Base-by-base conservation (phyloP, 192 early-diverging fungal genomes). In the Coemansia sp. region DNA sequence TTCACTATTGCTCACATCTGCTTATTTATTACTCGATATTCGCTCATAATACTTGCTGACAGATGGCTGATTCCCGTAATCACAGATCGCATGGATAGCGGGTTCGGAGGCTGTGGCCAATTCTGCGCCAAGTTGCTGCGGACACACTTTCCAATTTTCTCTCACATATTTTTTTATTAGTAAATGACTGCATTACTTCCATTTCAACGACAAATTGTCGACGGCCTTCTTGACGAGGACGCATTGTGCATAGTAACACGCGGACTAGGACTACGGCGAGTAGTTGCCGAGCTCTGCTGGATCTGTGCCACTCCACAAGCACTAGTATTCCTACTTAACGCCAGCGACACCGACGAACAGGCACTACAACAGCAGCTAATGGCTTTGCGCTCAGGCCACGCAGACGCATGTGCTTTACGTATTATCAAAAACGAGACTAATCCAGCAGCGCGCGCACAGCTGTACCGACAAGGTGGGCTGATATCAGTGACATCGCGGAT, bases 401-500 rank as follows among this genome's bases (percentile, higher is more conserved):
- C 53, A 0, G 40, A 60, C 3, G 30, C 43, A n/a, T 68, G 73
- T 50, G 68, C 66, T 26, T 19, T 71, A 38, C 63, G 57, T 16
- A 21, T 68, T 2, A 55, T 69, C n/a, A 72, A 71, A 32, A 72
- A 58, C 66, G 74, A 74, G 75, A 63, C 69, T 35, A 72, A 77
- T 80, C 53, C 80, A 53, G 55, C 66, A 26, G 37, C 63, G 26
- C 67, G 68, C 38, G 43, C 77, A n/a, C 60, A 88, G 2, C 67
- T 95, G 39, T 98, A 98, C 75, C 79, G 88, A 2, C 69, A 74
- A 16, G 93, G 97, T 58, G 97, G 97, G 9, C 84, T 97, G 1
- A 77, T 99, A 49, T 88, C 92, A 2, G 85, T 94, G 38, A 95
- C 96, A 0, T 93, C 96, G 33, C 86, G 90, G 17, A 96, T 99